phyloP scores from a whole-genome alignment of 306 rosid genomes.

The Lithocarpus polystachyus region DNA sequence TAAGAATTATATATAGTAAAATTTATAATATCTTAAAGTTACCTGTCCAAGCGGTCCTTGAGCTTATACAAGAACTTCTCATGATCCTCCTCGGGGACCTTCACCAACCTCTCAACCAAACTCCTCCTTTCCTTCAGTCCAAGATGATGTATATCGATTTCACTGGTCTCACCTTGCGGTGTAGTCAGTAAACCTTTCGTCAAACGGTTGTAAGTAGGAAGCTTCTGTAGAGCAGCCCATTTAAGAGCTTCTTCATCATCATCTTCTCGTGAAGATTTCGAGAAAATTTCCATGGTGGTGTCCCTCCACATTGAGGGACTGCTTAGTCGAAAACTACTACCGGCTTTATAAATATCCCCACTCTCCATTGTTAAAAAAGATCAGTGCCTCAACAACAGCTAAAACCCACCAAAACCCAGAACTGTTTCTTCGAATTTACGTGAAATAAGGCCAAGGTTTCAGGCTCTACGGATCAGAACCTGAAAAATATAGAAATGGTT shows the following conservation, averaged over 20 bases:
- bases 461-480: no score
- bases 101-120: slow-evolving; percentile 39
- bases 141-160: slow-evolving; percentile 52
- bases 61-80: slow-evolving; percentile 51
- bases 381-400: background rate
- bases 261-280: slow-evolving; percentile 36
- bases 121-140: slow-evolving; percentile 38
- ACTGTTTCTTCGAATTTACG: background rate
- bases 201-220: slow-evolving; percentile 69
- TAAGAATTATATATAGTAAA: no score
- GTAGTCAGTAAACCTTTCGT: slow-evolving; percentile 61
- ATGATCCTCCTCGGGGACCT: slow-evolving; percentile 39
- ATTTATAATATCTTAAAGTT: background rate
- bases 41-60: slow-evolving; percentile 68
- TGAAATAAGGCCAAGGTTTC: background rate
- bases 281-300: slow-evolving; percentile 37
- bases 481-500: no score
- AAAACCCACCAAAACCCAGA: background rate
- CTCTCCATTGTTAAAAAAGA: slow-evolving; percentile 36
- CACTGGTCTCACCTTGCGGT: slow-evolving; percentile 36
- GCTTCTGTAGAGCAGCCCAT: slow-evolving; percentile 71
- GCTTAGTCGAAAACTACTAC: slow-evolving; percentile 25
- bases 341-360: slow-evolving; percentile 32
- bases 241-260: slow-evolving; percentile 68
- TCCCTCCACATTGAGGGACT: slow-evolving; percentile 43